A percentile compares a stretch with the other conserved stretches of the same genome.
Conservation (phyloP, 31 red algal species). For the Bonnemaisonia californica region DNA sequence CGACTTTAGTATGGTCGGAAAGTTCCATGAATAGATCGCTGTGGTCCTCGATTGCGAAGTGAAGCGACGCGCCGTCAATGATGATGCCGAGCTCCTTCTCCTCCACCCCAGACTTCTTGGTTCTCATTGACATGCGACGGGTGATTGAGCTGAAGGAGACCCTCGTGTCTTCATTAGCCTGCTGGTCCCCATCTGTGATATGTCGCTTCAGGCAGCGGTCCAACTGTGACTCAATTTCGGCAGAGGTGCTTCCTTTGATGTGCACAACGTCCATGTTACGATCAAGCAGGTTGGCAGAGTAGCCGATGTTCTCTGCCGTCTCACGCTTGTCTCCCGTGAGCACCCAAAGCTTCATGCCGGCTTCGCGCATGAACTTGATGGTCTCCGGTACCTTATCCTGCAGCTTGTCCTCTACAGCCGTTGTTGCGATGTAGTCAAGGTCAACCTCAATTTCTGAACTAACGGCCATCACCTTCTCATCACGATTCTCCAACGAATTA, state of each 20-base stretch:
- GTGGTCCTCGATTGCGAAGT: constrained; percentile 64
- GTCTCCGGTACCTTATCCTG: constrained; percentile 78
- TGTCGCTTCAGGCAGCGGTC: constrained; percentile 33
- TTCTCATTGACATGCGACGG: constrained; percentile 16
- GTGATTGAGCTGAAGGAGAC: constrained; percentile 23
- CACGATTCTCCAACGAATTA: constrained; percentile 59
- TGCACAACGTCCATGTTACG: constrained; percentile 67
- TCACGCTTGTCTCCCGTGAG: constrained; percentile 94
- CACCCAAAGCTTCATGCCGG: constrained; percentile 84
- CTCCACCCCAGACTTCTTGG: constrained; percentile 11
- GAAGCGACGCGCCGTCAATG: constrained; percentile 72
- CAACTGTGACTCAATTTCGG: constrained; percentile 44
- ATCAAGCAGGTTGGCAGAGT: constrained; percentile 69
- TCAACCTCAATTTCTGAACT: constrained; percentile 70
- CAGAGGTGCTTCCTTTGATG: constrained; percentile 47
- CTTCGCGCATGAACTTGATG: constrained; percentile 84
- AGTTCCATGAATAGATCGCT: constrained; percentile 59
- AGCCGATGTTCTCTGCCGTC: constrained; percentile 82
- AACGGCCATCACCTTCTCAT: constrained; percentile 38
- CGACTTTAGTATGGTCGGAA: constrained; percentile 61
- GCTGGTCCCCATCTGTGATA: constrained; percentile 22
- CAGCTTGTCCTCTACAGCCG: constrained; percentile 86
- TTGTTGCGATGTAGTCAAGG: constrained; percentile 65
- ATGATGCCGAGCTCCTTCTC: constrained; percentile 72
- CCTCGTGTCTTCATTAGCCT: not conserved